phyloP scores from a whole-genome alignment of 2,329 filamentous ascomycete genomes.

The Aspergillus jensenii region DNA sequence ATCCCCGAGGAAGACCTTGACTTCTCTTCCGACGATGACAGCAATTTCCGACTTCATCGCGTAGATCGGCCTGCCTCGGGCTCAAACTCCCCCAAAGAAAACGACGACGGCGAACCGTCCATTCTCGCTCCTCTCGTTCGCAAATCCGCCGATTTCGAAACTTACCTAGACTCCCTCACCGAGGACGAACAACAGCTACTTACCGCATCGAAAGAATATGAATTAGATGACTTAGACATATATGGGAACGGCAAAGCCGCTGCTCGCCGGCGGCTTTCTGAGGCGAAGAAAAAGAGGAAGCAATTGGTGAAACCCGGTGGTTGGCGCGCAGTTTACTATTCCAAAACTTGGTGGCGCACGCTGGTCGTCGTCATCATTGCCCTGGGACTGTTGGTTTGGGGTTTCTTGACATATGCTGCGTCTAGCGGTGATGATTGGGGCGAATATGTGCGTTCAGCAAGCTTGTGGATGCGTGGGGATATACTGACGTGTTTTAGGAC shows the following conservation, averaged over 20 bases:
- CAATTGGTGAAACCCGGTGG: conserved; percentile 4
- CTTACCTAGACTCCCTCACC: conserved; percentile 23
- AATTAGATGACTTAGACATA: conserved; percentile 16
- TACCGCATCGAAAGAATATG: conserved; percentile 20
- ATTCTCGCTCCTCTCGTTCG: conserved; percentile 14
- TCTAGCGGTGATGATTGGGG: conserved; percentile 1
- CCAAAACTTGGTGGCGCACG: conserved; percentile 22
- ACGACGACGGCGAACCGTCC: conserved; percentile 9
- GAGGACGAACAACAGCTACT: conserved; percentile 25
- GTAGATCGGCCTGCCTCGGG: conserved; percentile 12
- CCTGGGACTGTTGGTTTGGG: conserved; percentile 20
- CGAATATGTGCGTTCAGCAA: conserved; percentile 15
- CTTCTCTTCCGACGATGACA: conserved; percentile 8
- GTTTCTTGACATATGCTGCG: conserved; percentile 18
- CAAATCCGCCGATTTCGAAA: conserved; percentile 23
- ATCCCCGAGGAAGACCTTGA: conserved; percentile 21
- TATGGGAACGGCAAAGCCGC: conserved; percentile 6
- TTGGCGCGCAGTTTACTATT: conserved; percentile 22
- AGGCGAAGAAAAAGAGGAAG: conserved; percentile 7
- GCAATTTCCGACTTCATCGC: conserved; percentile 14
- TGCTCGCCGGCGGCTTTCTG: not conserved
- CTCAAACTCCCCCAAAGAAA: conserved; percentile 2
- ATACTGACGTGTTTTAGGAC: conserved; percentile 15
- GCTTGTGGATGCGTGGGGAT: not conserved
- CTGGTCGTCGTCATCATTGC: conserved; percentile 20